Evolutionary conservation across 768 basidiomycete species (phyloP).

Genomic region (Mycena pura): DNA sequence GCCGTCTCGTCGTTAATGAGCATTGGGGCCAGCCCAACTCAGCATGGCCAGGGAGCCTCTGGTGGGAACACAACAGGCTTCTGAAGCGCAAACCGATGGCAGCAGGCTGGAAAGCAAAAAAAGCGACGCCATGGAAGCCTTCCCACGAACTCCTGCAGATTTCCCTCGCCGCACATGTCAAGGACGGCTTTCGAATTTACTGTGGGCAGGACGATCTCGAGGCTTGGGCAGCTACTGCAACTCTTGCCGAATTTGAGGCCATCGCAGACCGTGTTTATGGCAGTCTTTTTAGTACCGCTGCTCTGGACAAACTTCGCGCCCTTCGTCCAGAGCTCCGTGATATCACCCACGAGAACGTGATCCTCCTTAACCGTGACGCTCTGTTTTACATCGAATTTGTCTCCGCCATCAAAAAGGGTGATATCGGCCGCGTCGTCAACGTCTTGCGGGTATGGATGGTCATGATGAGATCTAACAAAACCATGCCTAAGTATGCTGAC

Average conservation of each 20-base stretch:
- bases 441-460: conserved; percentile 22
- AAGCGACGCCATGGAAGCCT: conserved; percentile 18
- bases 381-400: conserved; percentile 25
- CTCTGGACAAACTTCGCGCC: background rate
- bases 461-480: conserved; percentile 15
- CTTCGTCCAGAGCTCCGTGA: background rate
- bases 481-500: conserved; percentile 30
- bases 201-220: conserved; percentile 12
- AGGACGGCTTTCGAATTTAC: conserved; percentile 15
- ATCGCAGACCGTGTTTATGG: conserved; percentile 10
- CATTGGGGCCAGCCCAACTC: conserved; percentile 37
- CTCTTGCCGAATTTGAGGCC: conserved; percentile 6
- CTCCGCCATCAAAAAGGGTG: conserved; percentile 28
- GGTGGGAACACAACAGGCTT: conserved; percentile 9
- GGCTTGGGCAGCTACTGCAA: conserved; percentile 6
- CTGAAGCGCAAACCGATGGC: conserved; percentile 15
- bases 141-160: conserved; percentile 23
- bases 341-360: conserved; percentile 11
- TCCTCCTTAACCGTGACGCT: conserved; percentile 28
- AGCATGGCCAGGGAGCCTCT: conserved; percentile 20
- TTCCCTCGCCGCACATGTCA: conserved; percentile 24
- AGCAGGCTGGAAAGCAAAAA: conserved; percentile 24
- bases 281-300: conserved; percentile 7
- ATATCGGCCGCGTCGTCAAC: conserved; percentile 28
- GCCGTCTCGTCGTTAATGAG: conserved; percentile 31